Evolutionary conservation across 306 rosid genomes (phyloP), one percentile per base, ranked within the genome.

Genomic region (Geum urbanum): DNA sequence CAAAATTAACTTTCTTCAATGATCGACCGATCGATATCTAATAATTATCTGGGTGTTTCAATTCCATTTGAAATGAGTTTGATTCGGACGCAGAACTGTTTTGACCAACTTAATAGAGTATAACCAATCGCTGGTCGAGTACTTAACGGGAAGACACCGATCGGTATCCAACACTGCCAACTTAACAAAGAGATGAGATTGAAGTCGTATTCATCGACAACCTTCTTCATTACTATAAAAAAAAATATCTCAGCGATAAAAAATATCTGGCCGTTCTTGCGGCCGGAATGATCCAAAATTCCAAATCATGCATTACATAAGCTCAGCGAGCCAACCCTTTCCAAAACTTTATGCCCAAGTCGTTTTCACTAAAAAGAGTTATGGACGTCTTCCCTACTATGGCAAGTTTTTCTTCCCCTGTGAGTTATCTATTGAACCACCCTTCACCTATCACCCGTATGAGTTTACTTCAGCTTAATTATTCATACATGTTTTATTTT

Each of bases 321-420:
- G n/a, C n/a, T n/a, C n/a, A n/a, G n/a, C n/a, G n/a, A n/a, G n/a
- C n/a, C n/a, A n/a, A 4, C 7, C 24, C 13, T 16, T 16, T 61
- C 47, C 46, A 61, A n/a, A 39, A 20, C 43, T 24, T 41, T 2
- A 24, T 69, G 73, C 24, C 22, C 6, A 13, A 22, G 80, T 80
- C 78, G 48, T 72, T 76, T 76, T 76, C 84, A 22, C 14, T 58
- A 51, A n/a, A 80, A 76, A 71, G 77, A 75, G 67, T 46, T 70
- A 61, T 37, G 50, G 9, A 76, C 80, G 72, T 67, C 53, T 75
- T 67, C 47, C 62, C 45, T 24, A 71, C 66, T 18, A 27, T 1
- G 37, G 67, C n/a, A 53, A 71, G 35, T 18, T 13, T 13, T 1
- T n/a, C 19, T 7, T 53, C 39, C 7, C 46, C 14, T 52, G 27